These are phyloP conservation scores for Barnettozyma californica DNA, from an alignment of 805 yeast genomes.

Conservation along the genomic window DNA sequence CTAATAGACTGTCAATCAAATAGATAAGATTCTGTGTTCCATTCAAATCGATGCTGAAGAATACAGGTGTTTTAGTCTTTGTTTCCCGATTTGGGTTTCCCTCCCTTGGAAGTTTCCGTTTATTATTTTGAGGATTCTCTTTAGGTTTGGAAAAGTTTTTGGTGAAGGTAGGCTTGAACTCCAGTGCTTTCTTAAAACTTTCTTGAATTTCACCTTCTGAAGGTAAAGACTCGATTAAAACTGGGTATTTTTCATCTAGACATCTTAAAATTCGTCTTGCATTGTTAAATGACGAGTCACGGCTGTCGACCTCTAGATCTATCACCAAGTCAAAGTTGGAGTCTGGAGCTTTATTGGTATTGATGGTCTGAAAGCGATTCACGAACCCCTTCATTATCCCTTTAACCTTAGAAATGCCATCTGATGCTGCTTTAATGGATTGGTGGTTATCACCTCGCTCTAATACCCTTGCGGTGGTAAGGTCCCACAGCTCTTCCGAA, in stretches of 20 bases:
- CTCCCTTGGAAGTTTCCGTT: constrained; percentile 7
- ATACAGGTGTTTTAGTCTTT: constrained; percentile 31
- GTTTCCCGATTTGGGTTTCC: constrained; percentile 4
- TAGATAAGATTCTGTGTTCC: constrained; percentile 10
- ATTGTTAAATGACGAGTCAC: constrained; percentile 46
- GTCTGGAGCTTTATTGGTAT: constrained; percentile 50
- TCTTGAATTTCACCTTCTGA: constrained; percentile 33
- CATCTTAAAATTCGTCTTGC: constrained; percentile 36
- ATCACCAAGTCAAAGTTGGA: constrained; percentile 60
- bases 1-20: constrained; percentile 15
- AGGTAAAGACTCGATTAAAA: constrained; percentile 37
- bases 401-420: constrained; percentile 44
- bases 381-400: constrained; percentile 73
- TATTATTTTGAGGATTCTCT: constrained; percentile 9
- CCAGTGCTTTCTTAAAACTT: constrained; percentile 49
- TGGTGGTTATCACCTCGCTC: constrained; percentile 86
- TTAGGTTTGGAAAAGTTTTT: constrained; percentile 27
- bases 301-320: constrained; percentile 40
- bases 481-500: constrained; percentile 36
- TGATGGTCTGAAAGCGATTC: constrained; percentile 59
- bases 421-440: constrained; percentile 52
- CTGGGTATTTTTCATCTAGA: constrained; percentile 39
- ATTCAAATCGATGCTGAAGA: constrained; percentile 39
- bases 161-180: constrained; percentile 47
- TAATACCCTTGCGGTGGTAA: constrained; percentile 56